Base-by-base conservation (phyloP, 1,284 basidiomycete species). In the Fomitiporia mediterranea region DNA sequence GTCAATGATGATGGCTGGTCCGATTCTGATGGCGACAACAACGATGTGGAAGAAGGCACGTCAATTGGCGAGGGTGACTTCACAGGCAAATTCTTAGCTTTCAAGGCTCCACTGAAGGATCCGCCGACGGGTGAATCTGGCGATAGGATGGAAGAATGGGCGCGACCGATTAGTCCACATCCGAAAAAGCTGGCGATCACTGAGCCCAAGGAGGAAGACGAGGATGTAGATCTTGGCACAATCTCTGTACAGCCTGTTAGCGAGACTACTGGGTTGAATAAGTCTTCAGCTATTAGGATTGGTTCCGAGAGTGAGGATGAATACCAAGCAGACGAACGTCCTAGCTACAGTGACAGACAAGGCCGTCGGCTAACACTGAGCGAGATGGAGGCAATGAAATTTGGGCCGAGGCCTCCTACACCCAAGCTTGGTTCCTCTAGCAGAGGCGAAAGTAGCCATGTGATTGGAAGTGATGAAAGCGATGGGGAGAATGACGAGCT, bases 141-240 rank as follows among this genome's bases (percentile, higher is more conserved):
- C 38, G 70, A 66, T 13, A 72, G 77, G 38, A 76, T 76, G 67
- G 78, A 81, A 35, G 68, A 72, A 23, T 88, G 86, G 86, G 85
- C 86, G 0, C 73, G 81, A 9, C 85, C 84, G 1, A 76, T 82
- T 39, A 87, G 84, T 56, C 86, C 86, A 0, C 86, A 76, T 62
- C 82, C 81, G 2, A 69, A 67, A 46, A 66, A 61, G 54, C 64
- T 72, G 54, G 67, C 69, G 51, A 65, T 70, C 51, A 68, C 70
- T 11, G 73, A 71, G 7, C 66, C 72, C 11, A 61, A 57, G 9
- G 62, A 64, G 30, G 54, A 56, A 7, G 63, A 65, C 17, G 74
- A 77, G 40, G 66, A 74, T 32, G 78, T 73, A 13, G 62, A 39
- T 6, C 17, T 83, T 4, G 48, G 32, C 30, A 30, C 46, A 50